Conservation (phyloP, 2,329 filamentous ascomycete species). For the Penicillium sp. region DNA sequence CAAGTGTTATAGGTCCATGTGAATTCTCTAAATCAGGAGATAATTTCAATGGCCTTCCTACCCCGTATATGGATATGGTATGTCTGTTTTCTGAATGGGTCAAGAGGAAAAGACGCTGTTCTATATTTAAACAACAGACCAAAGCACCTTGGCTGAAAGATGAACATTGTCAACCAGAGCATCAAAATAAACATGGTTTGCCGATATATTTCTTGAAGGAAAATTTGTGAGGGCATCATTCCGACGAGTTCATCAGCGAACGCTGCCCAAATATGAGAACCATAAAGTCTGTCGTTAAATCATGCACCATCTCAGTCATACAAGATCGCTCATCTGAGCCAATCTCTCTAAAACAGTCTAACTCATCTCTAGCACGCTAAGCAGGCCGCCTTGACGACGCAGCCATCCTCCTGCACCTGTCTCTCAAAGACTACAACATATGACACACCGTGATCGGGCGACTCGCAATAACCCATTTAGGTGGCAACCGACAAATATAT, state of each 20-base stretch:
- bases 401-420: neutral
- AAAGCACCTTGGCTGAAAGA: neutral
- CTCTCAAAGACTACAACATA: neutral
- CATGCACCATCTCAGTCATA: neutral
- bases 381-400: constrained; percentile 1
- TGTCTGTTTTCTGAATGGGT: neutral
- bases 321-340: neutral
- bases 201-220: neutral
- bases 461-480: neutral
- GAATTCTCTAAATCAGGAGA: neutral
- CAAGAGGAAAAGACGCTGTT: neutral
- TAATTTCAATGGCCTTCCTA: neutral
- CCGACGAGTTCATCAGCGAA: neutral
- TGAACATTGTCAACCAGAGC: neutral
- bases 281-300: neutral
- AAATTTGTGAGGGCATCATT: neutral
- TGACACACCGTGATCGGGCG: neutral
- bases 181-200: too few species aligned
- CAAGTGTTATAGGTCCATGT: neutral
- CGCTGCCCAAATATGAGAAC: neutral
- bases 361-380: neutral
- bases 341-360: neutral
- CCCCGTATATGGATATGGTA: too few species aligned
- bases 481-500: neutral
- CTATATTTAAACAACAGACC: neutral